Evolutionary conservation across 768 basidiomycete genomes (phyloP), one percentile per base, ranked within the genome.

Genomic region (Hysterangium stoloniferum): DNA sequence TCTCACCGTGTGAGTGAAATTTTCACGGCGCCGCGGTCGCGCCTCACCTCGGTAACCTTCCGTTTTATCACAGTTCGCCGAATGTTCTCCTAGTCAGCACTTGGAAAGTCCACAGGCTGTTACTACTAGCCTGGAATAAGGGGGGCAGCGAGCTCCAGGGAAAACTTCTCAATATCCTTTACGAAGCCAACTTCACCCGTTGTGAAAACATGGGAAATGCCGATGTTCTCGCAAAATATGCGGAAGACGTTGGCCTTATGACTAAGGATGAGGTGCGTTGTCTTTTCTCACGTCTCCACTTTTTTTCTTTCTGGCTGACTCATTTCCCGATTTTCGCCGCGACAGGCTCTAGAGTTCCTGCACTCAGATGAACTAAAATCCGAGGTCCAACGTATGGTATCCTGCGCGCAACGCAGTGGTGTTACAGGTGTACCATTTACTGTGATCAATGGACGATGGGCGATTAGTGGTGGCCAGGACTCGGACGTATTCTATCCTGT

Each of bases 351-450:
- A 31, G 62, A 66, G 35, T 92, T 88, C 65, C 66, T 91, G 28
- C 54, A 78, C 34, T 79, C 82, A 3, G 73, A 82, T 59, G 84
- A 85, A 57, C 68, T 82, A 51, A 71, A 75, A 58, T 70, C 74
- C 46, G 84, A 86, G 56, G 79, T 90, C 1, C 68, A 80, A 54
- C 66, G 69, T 8, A 78, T 82, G 66, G 80, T 80, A 58, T 70
- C 72, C 7, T 74, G 78, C 42, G 83, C 83, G 34, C 75, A 79
- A 48, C 66, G 69, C 35, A 75, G 80, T 50, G 86, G 86, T 15
- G 77, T 91, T 45, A 80, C 77, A 4, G 86, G 87, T 33, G 85
- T 91, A 3, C 88, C 88, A 6, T 78, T 87, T 69, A 82, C 79
- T 24, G 77, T 90, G 58, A 82, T 90, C 57, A 80, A 88, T 61